Conservation (phyloP, 2,329 filamentous ascomycete genomes). For the Aspergillus sp. region DNA sequence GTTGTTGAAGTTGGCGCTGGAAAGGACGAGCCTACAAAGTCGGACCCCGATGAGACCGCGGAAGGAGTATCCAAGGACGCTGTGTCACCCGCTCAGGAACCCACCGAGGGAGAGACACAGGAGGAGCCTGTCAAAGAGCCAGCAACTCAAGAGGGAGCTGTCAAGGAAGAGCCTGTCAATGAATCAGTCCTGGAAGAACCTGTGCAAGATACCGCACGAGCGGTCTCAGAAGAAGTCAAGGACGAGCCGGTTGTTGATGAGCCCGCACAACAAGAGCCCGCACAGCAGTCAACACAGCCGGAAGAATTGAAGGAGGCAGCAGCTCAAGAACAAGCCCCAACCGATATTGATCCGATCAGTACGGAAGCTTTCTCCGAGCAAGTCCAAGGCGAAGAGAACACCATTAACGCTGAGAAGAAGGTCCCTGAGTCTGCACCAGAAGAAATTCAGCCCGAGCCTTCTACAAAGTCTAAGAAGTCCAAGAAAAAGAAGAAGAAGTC, state of each 20-base stretch:
- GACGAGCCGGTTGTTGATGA: background rate
- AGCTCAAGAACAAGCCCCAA: too few species aligned
- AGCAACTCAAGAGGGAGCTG: background rate
- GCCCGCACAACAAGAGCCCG: background rate
- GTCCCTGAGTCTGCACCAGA: background rate
- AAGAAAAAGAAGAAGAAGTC: background rate
- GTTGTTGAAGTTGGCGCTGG: background rate
- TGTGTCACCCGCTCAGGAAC: background rate
- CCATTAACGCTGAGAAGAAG: background rate
- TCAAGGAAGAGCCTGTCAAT: background rate
- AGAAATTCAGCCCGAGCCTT: background rate
- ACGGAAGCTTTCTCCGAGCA: too few species aligned
- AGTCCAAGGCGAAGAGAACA: too few species aligned
- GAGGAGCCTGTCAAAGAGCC: background rate
- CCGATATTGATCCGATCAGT: too few species aligned
- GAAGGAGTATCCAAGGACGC: background rate
- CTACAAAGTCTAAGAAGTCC: background rate
- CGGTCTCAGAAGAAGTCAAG: background rate
- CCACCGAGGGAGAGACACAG: background rate
- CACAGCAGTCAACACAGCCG: background rate
- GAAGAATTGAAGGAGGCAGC: background rate
- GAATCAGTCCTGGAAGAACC: background rate
- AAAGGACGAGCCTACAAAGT: background rate
- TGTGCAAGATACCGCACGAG: background rate
- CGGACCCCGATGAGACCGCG: background rate